Percentiles rank a stretch among this genome's conserved stretches.
phyloP scores from a whole-genome alignment of 495 filamentous ascomycete species.

The Patellaria atrata region DNA sequence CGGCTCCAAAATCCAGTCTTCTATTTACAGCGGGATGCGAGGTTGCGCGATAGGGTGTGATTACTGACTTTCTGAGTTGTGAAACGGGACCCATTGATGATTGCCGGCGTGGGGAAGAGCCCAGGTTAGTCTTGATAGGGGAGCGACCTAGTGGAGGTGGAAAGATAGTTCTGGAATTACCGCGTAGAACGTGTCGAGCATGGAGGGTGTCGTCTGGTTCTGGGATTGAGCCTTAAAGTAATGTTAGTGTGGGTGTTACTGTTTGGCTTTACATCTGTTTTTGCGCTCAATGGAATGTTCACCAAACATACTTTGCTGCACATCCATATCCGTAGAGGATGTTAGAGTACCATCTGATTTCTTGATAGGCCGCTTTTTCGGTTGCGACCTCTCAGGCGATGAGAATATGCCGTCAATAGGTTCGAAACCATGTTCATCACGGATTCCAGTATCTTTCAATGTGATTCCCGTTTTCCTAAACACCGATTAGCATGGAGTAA shows the following conservation, averaged over 20 bases:
- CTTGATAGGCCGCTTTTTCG: slow-evolving; percentile 28
- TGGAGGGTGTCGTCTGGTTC: slow-evolving; percentile 29
- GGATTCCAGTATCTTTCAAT: slow-evolving; percentile 59
- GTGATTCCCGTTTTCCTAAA: slow-evolving; percentile 68
- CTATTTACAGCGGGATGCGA: slow-evolving; percentile 26
- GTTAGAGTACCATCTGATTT: slow-evolving; percentile 23
- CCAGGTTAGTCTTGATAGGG: slow-evolving; percentile 41
- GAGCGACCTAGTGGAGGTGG: slow-evolving; percentile 36
- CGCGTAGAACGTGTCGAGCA: slow-evolving; percentile 20
- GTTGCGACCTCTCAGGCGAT: slow-evolving; percentile 54
- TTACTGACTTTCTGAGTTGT: neutral
- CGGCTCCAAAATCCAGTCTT: slow-evolving; percentile 30
- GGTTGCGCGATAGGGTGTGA: slow-evolving; percentile 10
- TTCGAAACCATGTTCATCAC: slow-evolving; percentile 88
- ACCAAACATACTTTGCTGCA: slow-evolving; percentile 29
- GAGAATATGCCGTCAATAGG: slow-evolving; percentile 75
- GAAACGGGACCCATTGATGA: slow-evolving; percentile 28
- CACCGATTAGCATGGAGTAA: slow-evolving; percentile 2
- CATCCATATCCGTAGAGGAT: slow-evolving; percentile 31
- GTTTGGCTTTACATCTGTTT: neutral
- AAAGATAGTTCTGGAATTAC: slow-evolving; percentile 26
- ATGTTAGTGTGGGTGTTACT: no score
- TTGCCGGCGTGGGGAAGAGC: slow-evolving; percentile 39
- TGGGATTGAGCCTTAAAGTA: slow-evolving; percentile 31
- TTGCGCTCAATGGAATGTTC: neutral